Evolutionary conservation across 805 yeast species (phyloP), one percentile per base, ranked within the genome.

Genomic region (Dipodascus geniculatus): DNA sequence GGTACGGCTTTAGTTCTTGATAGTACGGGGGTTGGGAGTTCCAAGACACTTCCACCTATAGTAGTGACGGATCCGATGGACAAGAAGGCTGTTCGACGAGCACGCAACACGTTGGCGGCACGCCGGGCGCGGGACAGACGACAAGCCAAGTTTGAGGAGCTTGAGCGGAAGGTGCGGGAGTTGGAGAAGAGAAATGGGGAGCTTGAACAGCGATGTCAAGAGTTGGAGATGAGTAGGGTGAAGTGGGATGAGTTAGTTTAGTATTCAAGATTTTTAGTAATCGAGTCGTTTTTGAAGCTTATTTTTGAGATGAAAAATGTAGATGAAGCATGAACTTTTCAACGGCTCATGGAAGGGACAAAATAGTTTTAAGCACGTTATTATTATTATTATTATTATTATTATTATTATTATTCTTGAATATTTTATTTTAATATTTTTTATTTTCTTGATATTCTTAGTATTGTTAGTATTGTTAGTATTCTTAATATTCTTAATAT

Each of bases 81-180:
- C 68, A 81, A 84, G n/a, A 77, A 76, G 53, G 77, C 85, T 52
- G 63, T 82, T 62, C 87, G 90, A 68, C 80, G 96, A 65, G 96
- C 96, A 14, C 80, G 88, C 69, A 88, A 88, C 76, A 88, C 82
- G 22, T 96, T 87, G 69, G 96, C 96, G 58, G 96, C 96, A 3
- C 81, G 98, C 69, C 79, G 96, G 67, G 88, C 96, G 33, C 78
- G 98, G 62, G 96, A 96, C 33, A 81, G 96, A 68, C 88, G 89
- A 70, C 82, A 86, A 82, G 86, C 85, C 67, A 80, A 95, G 68
- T 85, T 90, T 87, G 63, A 70, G 56, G 91, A 87, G 67, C 74
- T 90, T 66, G 97, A 90, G 70, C 11, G 44, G 20, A 38, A 38
- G 14, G 20, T 38, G 17, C 20, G 19, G 6, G 44, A 38, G 44